Evolutionary conservation across 768 basidiomycete species (phyloP), one percentile per base, ranked within the genome.

Genomic region (Boletus rufocinnamomeus): DNA sequence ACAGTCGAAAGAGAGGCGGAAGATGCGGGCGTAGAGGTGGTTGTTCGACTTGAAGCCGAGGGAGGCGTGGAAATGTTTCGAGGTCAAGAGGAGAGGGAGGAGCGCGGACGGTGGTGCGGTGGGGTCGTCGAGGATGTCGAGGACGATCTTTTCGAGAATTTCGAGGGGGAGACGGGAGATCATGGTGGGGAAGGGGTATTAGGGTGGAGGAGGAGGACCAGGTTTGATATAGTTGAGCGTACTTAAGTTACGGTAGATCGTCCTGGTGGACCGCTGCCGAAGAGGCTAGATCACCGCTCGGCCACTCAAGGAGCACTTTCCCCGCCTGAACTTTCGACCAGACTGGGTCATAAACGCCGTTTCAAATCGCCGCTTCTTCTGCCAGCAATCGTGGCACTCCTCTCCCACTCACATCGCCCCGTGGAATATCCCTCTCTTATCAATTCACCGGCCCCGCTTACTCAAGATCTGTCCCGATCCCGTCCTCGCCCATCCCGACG

Each of bases 21-120:
- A 89, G 8, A 91, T 78, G 34, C 75, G 71, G 0, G 83, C 77
- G 60, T 81, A 82, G 53, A 90, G 80, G 23, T 75, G 45, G 70
- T 50, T 50, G 52, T 71, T 63, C 1, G 61, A 55, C 6, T 34
- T 53, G 17, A 46, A 52, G 10, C 57, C 54, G 62, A 87, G 79
- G 1, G 63, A 52, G 34, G 50, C 11, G 65, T 82, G 55, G 21
- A 88, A 63, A 47, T 66, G 56, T 3, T 61, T 74, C 56, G 76
- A 84, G 5, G 81, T 71, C 32, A 71, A 71, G 48, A 83, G 79
- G 50, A 91, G 74, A 0, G 85, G 75, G 19, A 81, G 56, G 49
- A 89, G 68, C 8, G 73, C 58, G 1, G 69, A 37, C 0, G 87
- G 86, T 0, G 59, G 40, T 0, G 45, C 0, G 0, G 52, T 16